Percentiles rank a stretch among this genome's conserved stretches.
These are phyloP conservation scores for Collybia sp. DNA, from an alignment of 768 basidiomycete species.

Conservation along the genomic window DNA sequence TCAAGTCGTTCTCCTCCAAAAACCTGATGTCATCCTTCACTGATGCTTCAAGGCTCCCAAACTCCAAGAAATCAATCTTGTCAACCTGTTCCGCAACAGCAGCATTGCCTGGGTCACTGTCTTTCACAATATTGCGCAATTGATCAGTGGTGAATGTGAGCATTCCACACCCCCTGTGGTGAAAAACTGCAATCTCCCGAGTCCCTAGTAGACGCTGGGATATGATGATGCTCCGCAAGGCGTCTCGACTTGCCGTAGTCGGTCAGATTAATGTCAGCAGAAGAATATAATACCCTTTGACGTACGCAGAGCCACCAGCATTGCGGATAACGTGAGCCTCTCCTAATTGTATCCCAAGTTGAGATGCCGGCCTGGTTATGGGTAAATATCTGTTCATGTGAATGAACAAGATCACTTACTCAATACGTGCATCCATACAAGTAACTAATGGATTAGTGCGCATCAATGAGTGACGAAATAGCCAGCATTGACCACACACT, in stretches of 20 bases:
- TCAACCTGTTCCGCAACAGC: conserved; percentile 26
- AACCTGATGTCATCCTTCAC: conserved; percentile 56
- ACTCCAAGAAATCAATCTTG: conserved; percentile 52
- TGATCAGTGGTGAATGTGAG: conserved; percentile 50
- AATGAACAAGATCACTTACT: conserved; percentile 30
- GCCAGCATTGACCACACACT: conserved; percentile 2
- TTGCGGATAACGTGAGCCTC: conserved; percentile 74
- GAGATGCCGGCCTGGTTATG: conserved; percentile 42
- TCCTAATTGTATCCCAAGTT: conserved; percentile 59
- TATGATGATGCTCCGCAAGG: conserved; percentile 61
- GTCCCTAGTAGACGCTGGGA: conserved; percentile 73
- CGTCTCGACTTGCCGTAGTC: conserved; percentile 44
- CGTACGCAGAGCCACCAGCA: conserved; percentile 64
- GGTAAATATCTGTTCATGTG: conserved; percentile 2
- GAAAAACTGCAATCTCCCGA: conserved; percentile 61
- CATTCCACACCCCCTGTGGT: conserved; percentile 76
- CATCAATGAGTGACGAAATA: not conserved
- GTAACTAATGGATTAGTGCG: conserved; percentile 37
- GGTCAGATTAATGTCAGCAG: not conserved
- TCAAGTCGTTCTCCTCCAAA: conserved; percentile 50
- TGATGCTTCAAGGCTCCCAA: conserved; percentile 43
- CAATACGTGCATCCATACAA: conserved; percentile 74
- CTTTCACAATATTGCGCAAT: conserved; percentile 46
- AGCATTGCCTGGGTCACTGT: conserved; percentile 30
- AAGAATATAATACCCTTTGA: conserved; percentile 5